Evolutionary conservation across 768 basidiomycete genomes (phyloP).

Genomic region (Lactarius sp.): DNA sequence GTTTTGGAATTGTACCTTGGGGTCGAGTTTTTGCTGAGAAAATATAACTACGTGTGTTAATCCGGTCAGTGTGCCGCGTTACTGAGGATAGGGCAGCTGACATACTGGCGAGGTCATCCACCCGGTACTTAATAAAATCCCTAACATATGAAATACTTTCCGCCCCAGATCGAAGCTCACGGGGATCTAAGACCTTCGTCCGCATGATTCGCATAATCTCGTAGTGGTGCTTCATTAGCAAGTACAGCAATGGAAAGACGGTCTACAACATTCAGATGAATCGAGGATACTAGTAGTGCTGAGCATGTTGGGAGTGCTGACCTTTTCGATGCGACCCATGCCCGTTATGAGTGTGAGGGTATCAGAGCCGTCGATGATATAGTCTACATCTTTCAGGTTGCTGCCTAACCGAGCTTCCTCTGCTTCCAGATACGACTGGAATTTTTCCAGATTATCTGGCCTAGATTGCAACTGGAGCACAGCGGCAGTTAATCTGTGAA

Average conservation of each 20-base stretch:
- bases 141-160: not conserved
- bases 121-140: conserved; percentile 4
- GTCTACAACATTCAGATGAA: conserved; percentile 4
- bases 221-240: conserved; percentile 25
- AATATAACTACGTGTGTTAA: conserved; percentile 21
- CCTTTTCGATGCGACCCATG: conserved; percentile 31
- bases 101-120: conserved; percentile 12
- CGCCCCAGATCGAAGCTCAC: conserved; percentile 3
- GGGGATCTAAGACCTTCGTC: conserved; percentile 3
- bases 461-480: not conserved
- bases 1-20: conserved; percentile 24
- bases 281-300: too few species aligned
- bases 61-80: not conserved
- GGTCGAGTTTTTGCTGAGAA: conserved; percentile 24
- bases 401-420: conserved; percentile 29
- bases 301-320: not conserved
- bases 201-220: conserved; percentile 22
- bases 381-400: conserved; percentile 29
- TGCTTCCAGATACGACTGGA: conserved; percentile 25
- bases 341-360: conserved; percentile 31
- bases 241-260: conserved; percentile 20
- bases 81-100: not conserved
- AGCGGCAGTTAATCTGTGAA: conserved; percentile 9
- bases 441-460: conserved; percentile 14
- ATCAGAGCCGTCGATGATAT: conserved; percentile 31